Evolutionary conservation across 768 basidiomycete genomes (phyloP).

Genomic region (Termitomyces sp.): DNA sequence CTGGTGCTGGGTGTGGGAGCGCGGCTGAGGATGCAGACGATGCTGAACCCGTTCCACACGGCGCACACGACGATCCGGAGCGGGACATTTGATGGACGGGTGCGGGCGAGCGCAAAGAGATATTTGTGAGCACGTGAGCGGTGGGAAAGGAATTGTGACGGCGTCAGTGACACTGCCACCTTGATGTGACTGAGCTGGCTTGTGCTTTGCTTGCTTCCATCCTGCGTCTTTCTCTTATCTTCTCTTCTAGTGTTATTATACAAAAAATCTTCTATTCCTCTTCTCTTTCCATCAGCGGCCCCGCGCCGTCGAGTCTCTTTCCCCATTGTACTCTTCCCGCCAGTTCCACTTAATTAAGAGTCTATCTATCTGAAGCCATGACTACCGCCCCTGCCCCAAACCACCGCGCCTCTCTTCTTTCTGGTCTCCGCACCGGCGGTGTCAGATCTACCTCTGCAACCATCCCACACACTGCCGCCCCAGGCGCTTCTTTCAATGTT

Average conservation of each 20-base stretch:
- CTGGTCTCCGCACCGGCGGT: constrained; percentile 86
- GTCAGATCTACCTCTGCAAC: constrained; percentile 69
- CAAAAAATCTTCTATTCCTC: constrained; percentile 17
- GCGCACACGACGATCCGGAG: constrained; percentile 83
- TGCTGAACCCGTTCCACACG: constrained; percentile 95
- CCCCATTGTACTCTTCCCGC: constrained; percentile 24
- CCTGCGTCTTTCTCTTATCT: constrained; percentile 27
- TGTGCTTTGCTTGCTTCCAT: constrained; percentile 28
- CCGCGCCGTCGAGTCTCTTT: too few species aligned
- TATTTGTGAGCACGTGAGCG: constrained; percentile 46
- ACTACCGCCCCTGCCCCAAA: constrained; percentile 42
- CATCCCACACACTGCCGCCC: constrained; percentile 68
- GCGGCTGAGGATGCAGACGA: constrained; percentile 47
- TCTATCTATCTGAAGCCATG: constrained; percentile 39
- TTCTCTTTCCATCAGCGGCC: constrained; percentile 5
- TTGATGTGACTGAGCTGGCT: constrained; percentile 26
- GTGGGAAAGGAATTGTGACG: constrained; percentile 22
- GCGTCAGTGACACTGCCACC: too few species aligned
- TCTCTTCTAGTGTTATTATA: constrained; percentile 26
- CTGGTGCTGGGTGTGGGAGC: not conserved
- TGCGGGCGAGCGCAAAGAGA: constrained; percentile 85
- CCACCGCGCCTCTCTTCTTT: constrained; percentile 79
- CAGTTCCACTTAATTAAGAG: constrained; percentile 33
- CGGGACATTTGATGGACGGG: constrained; percentile 74
- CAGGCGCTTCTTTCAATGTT: constrained; percentile 59